Evolutionary conservation across 2,329 filamentous ascomycete species (phyloP).

Genomic region (Botrytis medusae): DNA sequence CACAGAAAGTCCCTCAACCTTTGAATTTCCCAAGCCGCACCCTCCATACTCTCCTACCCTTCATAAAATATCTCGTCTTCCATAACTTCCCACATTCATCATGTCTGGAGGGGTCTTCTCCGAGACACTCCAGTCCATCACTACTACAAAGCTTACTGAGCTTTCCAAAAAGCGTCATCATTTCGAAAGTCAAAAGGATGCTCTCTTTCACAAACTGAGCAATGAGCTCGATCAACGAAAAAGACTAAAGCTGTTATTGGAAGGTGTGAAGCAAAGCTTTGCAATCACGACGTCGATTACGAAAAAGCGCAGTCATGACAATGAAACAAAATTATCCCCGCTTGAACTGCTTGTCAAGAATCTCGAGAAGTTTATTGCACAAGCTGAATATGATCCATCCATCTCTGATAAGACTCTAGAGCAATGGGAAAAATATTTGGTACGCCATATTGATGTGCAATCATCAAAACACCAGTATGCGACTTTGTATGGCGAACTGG

Average conservation of each 20-base stretch:
- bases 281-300: conserved; percentile 30
- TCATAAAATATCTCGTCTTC: background rate
- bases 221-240: conserved; percentile 40
- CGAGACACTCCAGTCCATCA: conserved; percentile 55
- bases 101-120: conserved; percentile 46
- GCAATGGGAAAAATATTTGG: conserved; percentile 50
- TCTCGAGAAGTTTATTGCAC: conserved; percentile 52
- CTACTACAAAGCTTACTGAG: conserved; percentile 56
- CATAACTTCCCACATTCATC: conserved; percentile 15
- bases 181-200: conserved; percentile 49
- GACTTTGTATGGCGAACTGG: conserved; percentile 54
- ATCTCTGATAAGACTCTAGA: conserved; percentile 48
- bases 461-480: conserved; percentile 57
- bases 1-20: background rate
- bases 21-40: background rate
- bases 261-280: conserved; percentile 38
- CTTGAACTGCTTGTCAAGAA: conserved; percentile 41
- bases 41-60: background rate
- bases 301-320: conserved; percentile 25
- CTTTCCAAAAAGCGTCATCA: conserved; percentile 51
- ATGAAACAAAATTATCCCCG: conserved; percentile 19
- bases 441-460: conserved; percentile 49
- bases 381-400: conserved; percentile 54
- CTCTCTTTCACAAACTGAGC: conserved; percentile 41
- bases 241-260: conserved; percentile 40